Evolutionary conservation across 2,329 filamentous ascomycete genomes (phyloP).

Genomic region (Hypoxylon sp.): DNA sequence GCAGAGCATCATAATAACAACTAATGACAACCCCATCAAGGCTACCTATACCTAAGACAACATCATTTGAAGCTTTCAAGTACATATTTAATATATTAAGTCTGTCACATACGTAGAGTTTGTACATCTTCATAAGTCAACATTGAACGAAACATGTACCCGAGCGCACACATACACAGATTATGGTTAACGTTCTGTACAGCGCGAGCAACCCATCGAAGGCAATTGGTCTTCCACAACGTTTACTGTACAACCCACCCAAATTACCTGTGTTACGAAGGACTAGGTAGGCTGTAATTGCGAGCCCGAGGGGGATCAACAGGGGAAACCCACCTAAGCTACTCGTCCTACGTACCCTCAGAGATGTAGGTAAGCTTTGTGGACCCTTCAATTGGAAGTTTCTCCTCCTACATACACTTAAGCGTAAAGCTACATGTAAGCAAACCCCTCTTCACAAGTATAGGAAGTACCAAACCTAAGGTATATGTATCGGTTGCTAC

Average conservation of each 20-base stretch:
- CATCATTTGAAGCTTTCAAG: background rate
- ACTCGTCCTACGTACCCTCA: background rate
- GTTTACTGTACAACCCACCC: background rate
- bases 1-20: slow-evolving; percentile 14
- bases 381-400: background rate
- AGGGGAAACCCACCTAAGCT: slow-evolving; percentile 12
- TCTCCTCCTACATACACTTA: background rate
- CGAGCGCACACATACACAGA: background rate
- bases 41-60: slow-evolving; percentile 5
- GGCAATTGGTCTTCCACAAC: background rate
- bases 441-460: background rate
- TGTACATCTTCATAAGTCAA: too few species aligned
- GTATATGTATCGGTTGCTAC: too few species aligned
- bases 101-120: background rate
- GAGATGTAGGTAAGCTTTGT: slow-evolving; percentile 1
- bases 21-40: slow-evolving; percentile 8
- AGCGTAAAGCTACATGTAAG: background rate
- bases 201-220: background rate
- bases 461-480: background rate
- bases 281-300: background rate
- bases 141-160: background rate
- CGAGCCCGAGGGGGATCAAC: slow-evolving; percentile 9
- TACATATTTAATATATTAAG: background rate
- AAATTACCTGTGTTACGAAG: slow-evolving; percentile 3
- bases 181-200: background rate